Base-by-base conservation (phyloP, 225 moss, liverwort and hornwort species). In the Marchantia paleacea region DNA sequence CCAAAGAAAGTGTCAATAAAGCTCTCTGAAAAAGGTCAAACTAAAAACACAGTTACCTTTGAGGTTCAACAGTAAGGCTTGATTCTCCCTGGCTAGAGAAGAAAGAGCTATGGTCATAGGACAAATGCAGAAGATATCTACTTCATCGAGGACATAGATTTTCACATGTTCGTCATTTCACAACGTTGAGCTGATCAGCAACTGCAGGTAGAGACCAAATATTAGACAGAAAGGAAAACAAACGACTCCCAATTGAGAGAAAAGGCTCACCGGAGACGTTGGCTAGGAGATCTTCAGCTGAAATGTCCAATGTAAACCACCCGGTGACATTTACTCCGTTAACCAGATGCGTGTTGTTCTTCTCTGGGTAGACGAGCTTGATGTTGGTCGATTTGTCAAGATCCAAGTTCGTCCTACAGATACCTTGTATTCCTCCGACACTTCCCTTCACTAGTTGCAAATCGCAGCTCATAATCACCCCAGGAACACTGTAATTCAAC, bases 361-460 rank as follows among this genome's bases (percentile, higher is more conserved):
- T 53, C 39, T 91, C 87, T 55, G 91, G 86, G 11, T 0, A 69
- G 26, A 72, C 25, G 14, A 75, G 0, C 15, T 72, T 26, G 39
- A 91, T 86, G 10, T 83, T 70, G 24, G 85, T 88, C 2, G 85
- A 85, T 1, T 9, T 12, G 2, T 0, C 0, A 55, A 99, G 66
- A 83, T 99, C 77, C 79, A 95, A 89, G 60, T 85, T 84, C 51
- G 91, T 91, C 80, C 97, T 93, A 80, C 97, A 99, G 57, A 99
- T 82, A 57, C 95, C 97, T 47, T 54, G 66, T 15, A 18, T 31
- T 24, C 71, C 66, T 22, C 14, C 20, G 13, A 78, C 10, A 68
- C 86, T 83, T 55, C 86, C 86, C 86, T 89, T 89, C 0, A 93
- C 84, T 73, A 95, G 49, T 80, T 99, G 99, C 88, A 99, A 80